Percentiles rank a stretch among this genome's conserved stretches.
Conservation (phyloP, 495 filamentous ascomycete genomes). For the Xylaria telfairii region DNA sequence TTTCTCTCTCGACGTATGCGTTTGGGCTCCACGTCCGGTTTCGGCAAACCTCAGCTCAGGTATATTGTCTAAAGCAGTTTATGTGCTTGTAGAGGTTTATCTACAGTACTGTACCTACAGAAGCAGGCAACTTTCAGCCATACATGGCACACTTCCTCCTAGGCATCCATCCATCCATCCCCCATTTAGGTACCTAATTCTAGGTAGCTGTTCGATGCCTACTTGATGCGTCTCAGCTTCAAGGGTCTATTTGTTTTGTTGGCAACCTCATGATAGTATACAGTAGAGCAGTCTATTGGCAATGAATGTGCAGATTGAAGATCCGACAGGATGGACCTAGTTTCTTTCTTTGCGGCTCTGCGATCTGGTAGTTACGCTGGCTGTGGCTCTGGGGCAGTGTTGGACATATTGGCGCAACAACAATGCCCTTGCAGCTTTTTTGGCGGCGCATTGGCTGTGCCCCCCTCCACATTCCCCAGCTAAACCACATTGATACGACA, state of each 20-base stretch:
- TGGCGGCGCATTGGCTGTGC: slow-evolving; percentile 14
- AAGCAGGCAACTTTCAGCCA: background rate
- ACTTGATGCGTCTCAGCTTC: too few relatives aligned
- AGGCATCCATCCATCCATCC: background rate
- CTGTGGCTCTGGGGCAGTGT: slow-evolving; percentile 18
- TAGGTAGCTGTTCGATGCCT: background rate
- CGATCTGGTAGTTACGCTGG: background rate
- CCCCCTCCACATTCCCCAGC: slow-evolving; percentile 22
- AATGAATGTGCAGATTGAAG: background rate
- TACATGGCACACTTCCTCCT: background rate
- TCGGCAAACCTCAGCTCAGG: background rate
- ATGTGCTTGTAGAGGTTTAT: background rate
- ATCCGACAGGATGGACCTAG: background rate
- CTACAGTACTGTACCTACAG: too few relatives aligned
- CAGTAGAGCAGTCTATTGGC: background rate
- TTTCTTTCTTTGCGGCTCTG: slow-evolving; percentile 20
- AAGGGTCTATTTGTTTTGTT: too few relatives aligned
- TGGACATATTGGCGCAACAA: background rate
- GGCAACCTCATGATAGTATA: background rate
- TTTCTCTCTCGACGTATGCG: background rate
- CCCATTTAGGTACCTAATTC: too few relatives aligned
- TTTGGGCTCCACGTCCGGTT: background rate
- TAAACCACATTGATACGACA: background rate
- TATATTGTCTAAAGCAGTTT: background rate
- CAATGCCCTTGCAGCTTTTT: background rate